Evolutionary conservation across 495 filamentous ascomycete species (phyloP).

Genomic region (Platismatia glauca): DNA sequence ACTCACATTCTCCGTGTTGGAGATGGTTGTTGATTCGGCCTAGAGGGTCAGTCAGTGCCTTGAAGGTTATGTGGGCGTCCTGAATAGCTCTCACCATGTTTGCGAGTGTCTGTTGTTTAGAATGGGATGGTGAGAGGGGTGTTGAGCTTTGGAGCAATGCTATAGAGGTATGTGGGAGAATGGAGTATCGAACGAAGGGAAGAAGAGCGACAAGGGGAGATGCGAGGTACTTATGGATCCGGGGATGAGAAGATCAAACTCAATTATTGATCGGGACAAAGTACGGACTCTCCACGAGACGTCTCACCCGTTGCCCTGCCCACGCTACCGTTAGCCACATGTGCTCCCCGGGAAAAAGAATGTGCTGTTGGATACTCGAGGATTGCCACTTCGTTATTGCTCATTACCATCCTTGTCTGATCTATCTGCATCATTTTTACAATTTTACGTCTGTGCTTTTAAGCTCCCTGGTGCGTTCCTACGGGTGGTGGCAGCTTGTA

Average conservation of each 20-base stretch:
- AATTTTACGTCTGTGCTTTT: background rate
- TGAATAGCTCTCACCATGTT: constrained; percentile 22
- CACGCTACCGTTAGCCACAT: background rate
- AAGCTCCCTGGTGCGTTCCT: background rate
- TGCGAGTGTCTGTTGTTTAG: background rate
- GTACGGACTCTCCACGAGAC: background rate
- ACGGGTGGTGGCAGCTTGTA: background rate
- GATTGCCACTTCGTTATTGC: background rate
- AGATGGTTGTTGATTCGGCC: constrained; percentile 51
- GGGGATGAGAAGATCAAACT: background rate
- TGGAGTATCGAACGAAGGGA: background rate
- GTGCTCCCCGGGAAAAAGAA: background rate
- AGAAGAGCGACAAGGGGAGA: background rate
- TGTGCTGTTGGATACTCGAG: background rate
- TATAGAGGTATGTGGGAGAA: background rate
- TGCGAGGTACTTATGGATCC: constrained; percentile 10
- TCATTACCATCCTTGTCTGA: background rate
- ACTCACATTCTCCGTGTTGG: constrained; percentile 64
- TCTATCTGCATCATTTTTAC: background rate
- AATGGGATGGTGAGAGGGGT: background rate
- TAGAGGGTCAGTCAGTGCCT: constrained; percentile 21
- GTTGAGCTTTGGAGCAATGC: background rate
- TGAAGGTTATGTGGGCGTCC: background rate
- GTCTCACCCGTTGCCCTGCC: background rate
- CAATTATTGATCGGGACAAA: constrained; percentile 2